Evolutionary conservation across 371 early-diverging fungal genomes (phyloP).

Genomic region (Parasitella parasitica): DNA sequence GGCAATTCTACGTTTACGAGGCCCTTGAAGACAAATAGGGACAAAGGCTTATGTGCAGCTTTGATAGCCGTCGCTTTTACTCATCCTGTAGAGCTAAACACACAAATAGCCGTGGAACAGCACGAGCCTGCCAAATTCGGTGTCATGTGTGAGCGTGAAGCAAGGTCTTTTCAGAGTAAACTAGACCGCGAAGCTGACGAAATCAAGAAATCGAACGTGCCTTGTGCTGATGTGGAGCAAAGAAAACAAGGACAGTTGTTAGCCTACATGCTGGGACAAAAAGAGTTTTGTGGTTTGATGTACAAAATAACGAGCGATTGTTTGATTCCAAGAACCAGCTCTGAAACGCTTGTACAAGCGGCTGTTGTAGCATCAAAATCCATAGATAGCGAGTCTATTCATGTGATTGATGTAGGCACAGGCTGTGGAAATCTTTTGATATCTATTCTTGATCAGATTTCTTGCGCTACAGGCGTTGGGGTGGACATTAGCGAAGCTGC

Average conservation of each 20-base stretch:
- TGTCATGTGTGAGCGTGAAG: conserved; percentile 58
- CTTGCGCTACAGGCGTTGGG: conserved; percentile 50
- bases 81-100: conserved; percentile 36
- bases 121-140: conserved; percentile 52
- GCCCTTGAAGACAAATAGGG: conserved; percentile 56
- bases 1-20: conserved; percentile 62
- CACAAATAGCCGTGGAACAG: conserved; percentile 16
- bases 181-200: conserved; percentile 49
- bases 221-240: conserved; percentile 17
- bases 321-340: conserved; percentile 71
- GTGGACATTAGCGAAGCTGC: conserved; percentile 68
- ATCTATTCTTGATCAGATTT: conserved; percentile 47
- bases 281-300: conserved; percentile 55
- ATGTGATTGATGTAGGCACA: conserved; percentile 73
- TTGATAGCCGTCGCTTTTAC: conserved; percentile 45
- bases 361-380: conserved; percentile 14
- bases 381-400: conserved; percentile 1
- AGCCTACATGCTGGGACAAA: conserved; percentile 62
- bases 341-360: conserved; percentile 65
- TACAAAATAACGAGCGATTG: conserved; percentile 67
- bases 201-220: conserved; percentile 39
- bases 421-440: conserved; percentile 74
- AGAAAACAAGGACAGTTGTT: conserved; percentile 48
- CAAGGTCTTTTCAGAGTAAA: conserved; percentile 52
- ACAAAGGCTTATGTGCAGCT: conserved; percentile 65